Evolutionary conservation across 257 asterid species (phyloP).

Genomic region (Paulownia fortunei): DNA sequence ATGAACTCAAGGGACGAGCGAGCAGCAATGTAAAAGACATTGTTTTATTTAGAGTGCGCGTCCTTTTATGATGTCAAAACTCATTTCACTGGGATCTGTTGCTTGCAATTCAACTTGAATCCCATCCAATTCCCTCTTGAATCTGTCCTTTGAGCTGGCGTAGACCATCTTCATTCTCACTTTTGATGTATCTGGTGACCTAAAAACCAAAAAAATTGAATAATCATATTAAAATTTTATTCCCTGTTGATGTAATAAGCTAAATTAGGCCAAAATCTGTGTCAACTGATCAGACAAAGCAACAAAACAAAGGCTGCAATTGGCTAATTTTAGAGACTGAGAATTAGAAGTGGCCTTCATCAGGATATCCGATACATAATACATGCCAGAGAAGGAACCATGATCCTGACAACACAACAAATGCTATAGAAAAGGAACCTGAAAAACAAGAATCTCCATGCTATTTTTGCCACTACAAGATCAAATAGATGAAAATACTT

Average conservation of each 20-base stretch:
- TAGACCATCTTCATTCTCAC: constrained; percentile 96
- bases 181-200: constrained; percentile 77
- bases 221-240: not conserved
- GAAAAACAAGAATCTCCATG: no score
- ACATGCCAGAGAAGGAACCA: no score
- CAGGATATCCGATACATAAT: not conserved
- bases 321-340: no score
- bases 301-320: no score
- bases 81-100: constrained; percentile 93
- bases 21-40: not conserved
- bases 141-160: constrained; percentile 88
- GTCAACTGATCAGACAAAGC: no score
- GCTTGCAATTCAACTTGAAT: constrained; percentile 85
- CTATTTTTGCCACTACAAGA: not conserved
- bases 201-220: not conserved
- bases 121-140: constrained; percentile 87
- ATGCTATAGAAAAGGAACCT: no score
- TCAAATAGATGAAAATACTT: no score
- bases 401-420: no score
- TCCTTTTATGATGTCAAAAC: constrained; percentile 71
- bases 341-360: no score
- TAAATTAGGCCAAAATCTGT: no score
- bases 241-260: no score
- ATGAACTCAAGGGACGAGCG: not conserved
- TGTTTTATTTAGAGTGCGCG: constrained; percentile 54